Conservation (phyloP, 2,329 filamentous ascomycete species). For the Drechslerella dactyloides region DNA sequence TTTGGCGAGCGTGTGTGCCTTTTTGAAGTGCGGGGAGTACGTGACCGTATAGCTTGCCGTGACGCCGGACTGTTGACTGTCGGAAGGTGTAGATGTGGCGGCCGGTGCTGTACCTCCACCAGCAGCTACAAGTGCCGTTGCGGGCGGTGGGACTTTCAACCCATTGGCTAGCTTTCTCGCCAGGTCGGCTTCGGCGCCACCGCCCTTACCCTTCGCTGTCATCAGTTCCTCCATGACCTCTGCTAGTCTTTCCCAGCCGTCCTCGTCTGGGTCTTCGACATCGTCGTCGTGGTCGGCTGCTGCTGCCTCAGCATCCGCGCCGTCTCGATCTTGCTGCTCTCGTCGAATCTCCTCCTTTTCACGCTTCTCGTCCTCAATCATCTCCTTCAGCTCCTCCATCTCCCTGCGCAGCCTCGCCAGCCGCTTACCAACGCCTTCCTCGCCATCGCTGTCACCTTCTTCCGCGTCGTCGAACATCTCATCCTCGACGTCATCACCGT, state of each 20-base stretch:
- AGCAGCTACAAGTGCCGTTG: conserved; percentile 21
- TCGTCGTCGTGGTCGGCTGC: conserved; percentile 58
- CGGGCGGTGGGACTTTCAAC: conserved; percentile 44
- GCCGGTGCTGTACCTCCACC: conserved; percentile 52
- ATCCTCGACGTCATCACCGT: conserved; percentile 56
- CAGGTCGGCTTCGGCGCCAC: conserved; percentile 55
- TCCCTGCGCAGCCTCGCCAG: conserved; percentile 83
- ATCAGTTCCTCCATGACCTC: conserved; percentile 66
- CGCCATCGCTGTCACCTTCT: conserved; percentile 71
- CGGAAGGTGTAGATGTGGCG: conserved; percentile 50
- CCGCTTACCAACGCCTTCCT: conserved; percentile 77
- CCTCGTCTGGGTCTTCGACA: conserved; percentile 60
- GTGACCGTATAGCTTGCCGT: conserved; percentile 68
- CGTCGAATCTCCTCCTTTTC: conserved; percentile 63
- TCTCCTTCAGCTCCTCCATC: conserved; percentile 73
- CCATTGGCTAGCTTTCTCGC: conserved; percentile 53
- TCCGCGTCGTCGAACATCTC: conserved; percentile 76
- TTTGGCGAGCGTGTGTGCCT: conserved; percentile 75
- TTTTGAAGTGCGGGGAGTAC: conserved; percentile 69
- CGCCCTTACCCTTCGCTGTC: conserved; percentile 52
- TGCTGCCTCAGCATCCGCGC: conserved; percentile 58
- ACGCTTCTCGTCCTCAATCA: conserved; percentile 57
- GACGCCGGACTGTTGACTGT: conserved; percentile 49
- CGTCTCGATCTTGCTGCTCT: conserved; percentile 57
- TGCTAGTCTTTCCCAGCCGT: conserved; percentile 73